phyloP scores from a whole-genome alignment of 305 asterid species.

The Fraxinus platypoda region DNA sequence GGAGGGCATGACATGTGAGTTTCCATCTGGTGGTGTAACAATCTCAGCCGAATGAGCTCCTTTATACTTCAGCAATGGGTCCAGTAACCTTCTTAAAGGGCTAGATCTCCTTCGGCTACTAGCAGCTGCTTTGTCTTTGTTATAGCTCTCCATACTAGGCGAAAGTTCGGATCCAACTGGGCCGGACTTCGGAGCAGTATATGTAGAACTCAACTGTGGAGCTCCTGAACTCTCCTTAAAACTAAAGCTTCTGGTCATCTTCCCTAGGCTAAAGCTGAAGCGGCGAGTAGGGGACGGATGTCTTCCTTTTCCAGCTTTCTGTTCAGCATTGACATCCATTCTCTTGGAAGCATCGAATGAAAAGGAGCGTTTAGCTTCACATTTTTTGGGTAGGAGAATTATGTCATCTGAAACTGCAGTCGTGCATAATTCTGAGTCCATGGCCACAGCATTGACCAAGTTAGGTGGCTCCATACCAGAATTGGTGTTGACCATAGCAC shows the following conservation, averaged over 20 bases:
- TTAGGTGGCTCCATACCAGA: conserved; percentile 25
- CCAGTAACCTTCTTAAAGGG: conserved; percentile 85
- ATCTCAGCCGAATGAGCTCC: conserved; percentile 43
- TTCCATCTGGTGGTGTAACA: conserved; percentile 30
- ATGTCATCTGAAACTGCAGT: conserved; percentile 10
- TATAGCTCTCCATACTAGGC: conserved; percentile 31
- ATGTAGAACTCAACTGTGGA: conserved; percentile 46
- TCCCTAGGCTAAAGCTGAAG: conserved; percentile 68
- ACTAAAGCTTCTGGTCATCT: conserved; percentile 75
- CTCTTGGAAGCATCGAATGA: conserved; percentile 33
- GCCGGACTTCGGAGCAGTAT: conserved; percentile 47
- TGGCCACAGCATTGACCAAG: conserved; percentile 17
- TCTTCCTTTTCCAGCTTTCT: conserved; percentile 45
- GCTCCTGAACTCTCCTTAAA: conserved; percentile 64
- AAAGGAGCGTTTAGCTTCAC: conserved; percentile 33
- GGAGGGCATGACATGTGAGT: conserved; percentile 21
- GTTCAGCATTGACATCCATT: conserved; percentile 34
- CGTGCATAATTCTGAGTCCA: conserved; percentile 17
- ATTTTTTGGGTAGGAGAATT: conserved; percentile 25
- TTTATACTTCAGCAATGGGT: conserved; percentile 67
- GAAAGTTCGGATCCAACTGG: conserved; percentile 39
- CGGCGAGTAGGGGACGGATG: conserved; percentile 68
- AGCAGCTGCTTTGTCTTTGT: conserved; percentile 40
- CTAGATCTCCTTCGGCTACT: conserved; percentile 60
- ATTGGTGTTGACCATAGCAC: conserved; percentile 17